Base-by-base conservation (phyloP, 225 moss, liverwort and hornwort species). In the Pleurozium schreberi region DNA sequence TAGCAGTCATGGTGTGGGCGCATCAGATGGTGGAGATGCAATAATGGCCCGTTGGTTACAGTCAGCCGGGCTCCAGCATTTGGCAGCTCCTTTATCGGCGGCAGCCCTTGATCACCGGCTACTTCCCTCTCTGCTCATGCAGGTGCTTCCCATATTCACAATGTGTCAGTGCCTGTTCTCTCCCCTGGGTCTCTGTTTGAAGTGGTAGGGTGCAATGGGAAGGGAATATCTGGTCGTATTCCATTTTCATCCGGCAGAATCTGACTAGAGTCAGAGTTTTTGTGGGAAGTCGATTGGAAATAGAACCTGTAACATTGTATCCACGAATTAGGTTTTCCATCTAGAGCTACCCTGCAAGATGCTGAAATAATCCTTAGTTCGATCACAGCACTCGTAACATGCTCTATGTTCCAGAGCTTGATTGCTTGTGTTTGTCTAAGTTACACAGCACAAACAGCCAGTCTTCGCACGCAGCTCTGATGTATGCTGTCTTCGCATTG, bases 11-110 rank as follows among this genome's bases (percentile, higher is more conserved):
- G 92, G 88, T 81, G 91, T 83, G 83, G 94, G 91, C 87, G 88
- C 92, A 87, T 95, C 95, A 89, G 92, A 93, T 90, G 93, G 95
- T 84, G 95, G 97, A 89, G 98, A 98, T 96, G 98, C 96, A 90
- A 93, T 98, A 91, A 96, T 98, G 98, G 97, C 96, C 89, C 96
- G 98, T 91, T 98, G 98, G 98, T 96, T 97, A 96, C 98, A 98
- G 90, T 97, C 98, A 87, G 97, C 97, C 91, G 98, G 98, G 89
- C 92, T 97, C 89, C 97, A 98, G 94, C 98, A 97, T 93, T 93
- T 98, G 93, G 97, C 97, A 94, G 98, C 98, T 94, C 97, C 98
- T 92, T 90, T 98, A 88, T 94, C 96, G 86, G 95, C 96, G 91
- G 97, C 97, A 88, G 98, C 98, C 85, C 95, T 98, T 84, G 97